phyloP scores from a whole-genome alignment of 1,284 basidiomycete species.

The Vanrija pseudolonga region DNA sequence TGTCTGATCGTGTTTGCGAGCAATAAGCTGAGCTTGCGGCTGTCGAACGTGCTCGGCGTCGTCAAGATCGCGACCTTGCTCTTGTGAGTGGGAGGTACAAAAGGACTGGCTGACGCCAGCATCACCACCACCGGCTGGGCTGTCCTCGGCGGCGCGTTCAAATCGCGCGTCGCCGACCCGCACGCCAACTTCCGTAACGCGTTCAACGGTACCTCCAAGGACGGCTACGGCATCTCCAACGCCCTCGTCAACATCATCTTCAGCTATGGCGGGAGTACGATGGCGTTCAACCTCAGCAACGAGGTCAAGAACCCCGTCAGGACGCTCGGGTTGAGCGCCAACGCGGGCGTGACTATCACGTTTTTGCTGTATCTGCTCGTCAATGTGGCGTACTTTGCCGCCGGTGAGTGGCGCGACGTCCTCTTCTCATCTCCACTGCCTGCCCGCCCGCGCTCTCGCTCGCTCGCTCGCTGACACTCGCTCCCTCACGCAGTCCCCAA shows the following conservation, averaged over 20 bases:
- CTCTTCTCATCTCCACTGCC: no score
- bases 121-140: constrained; percentile 53
- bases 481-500: no score
- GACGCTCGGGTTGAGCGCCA: constrained; percentile 24
- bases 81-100: no score
- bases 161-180: constrained; percentile 53
- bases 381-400: constrained; percentile 46
- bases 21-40: background rate
- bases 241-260: constrained; percentile 20
- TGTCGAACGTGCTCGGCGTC: background rate
- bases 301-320: constrained; percentile 47
- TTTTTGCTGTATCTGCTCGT: constrained; percentile 29
- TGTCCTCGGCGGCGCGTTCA: constrained; percentile 51
- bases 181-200: constrained; percentile 54
- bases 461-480: no score
- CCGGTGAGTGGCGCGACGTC: constrained; percentile 16
- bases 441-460: no score
- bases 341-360: constrained; percentile 23
- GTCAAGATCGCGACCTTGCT: background rate
- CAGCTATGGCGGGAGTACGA: constrained; percentile 46
- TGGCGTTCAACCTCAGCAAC: constrained; percentile 53
- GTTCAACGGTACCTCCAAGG: constrained; percentile 52
- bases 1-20: no score
- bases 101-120: background rate
- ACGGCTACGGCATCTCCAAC: constrained; percentile 53